Percentiles rank a stretch among this genome's conserved stretches.
These are phyloP conservation scores for Metschnikowia amazonensis DNA, from an alignment of 805 yeast genomes.

Conservation along the genomic window DNA sequence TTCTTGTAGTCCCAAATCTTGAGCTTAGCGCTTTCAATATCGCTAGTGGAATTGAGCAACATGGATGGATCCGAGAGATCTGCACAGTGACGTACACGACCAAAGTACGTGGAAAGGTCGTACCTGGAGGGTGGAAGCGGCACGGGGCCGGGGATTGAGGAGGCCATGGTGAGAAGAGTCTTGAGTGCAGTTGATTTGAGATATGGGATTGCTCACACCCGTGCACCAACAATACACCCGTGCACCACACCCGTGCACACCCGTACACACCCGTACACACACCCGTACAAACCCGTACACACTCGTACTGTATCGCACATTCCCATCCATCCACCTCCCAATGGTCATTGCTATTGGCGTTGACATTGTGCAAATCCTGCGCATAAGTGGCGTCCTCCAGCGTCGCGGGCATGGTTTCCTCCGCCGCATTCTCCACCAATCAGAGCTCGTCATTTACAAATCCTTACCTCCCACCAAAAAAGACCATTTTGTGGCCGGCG, in stretches of 20 bases:
- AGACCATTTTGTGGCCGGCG: constrained; percentile 44
- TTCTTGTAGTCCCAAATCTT: constrained; percentile 68
- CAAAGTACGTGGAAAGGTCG: constrained; percentile 82
- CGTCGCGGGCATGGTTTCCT: constrained; percentile 26
- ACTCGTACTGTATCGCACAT: neutral
- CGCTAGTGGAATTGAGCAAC: constrained; percentile 66
- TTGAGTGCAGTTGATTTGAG: no score
- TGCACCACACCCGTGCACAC: neutral
- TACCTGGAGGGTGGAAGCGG: constrained; percentile 75
- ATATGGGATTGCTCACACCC: neutral
- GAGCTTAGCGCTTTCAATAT: constrained; percentile 60
- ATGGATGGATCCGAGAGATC: constrained; percentile 89
- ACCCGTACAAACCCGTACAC: neutral
- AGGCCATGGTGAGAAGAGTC: constrained; percentile 70
- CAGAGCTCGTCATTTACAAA: constrained; percentile 34
- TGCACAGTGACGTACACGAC: constrained; percentile 92
- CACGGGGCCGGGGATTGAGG: constrained; percentile 79
- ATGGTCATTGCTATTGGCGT: constrained; percentile 47
- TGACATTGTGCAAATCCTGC: constrained; percentile 47
- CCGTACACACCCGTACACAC: no score
- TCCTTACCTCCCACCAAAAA: constrained; percentile 10
- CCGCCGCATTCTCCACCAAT: constrained; percentile 50
- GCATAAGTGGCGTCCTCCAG: constrained; percentile 44
- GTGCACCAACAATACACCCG: neutral
- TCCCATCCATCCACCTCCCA: no score